A percentile compares a stretch with the other conserved stretches of the same genome.
Evolutionary conservation across 2,329 filamentous ascomycete genomes (phyloP).

Genomic region (Fusarium pininemorale): DNA sequence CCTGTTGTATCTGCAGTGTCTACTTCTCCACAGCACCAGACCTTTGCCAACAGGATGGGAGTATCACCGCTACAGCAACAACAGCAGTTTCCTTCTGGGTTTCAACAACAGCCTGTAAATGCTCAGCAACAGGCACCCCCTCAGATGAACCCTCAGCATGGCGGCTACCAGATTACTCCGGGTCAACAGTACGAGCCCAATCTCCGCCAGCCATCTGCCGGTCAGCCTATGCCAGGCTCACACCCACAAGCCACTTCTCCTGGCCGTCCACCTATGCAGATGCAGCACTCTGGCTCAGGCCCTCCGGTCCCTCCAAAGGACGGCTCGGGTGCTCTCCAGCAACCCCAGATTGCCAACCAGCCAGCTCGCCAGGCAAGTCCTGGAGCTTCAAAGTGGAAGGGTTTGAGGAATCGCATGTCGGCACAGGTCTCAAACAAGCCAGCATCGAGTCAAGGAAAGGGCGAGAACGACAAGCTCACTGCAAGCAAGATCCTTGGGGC

Average conservation of each 20-base stretch:
- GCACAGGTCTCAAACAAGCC: constrained; percentile 41
- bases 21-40: constrained; percentile 26
- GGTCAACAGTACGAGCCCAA: constrained; percentile 22
- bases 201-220: constrained; percentile 1
- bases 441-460: constrained; percentile 26
- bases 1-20: constrained; percentile 23
- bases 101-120: constrained; percentile 13
- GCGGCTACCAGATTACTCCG: constrained; percentile 18
- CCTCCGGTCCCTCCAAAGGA: constrained; percentile 29
- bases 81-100: constrained; percentile 13
- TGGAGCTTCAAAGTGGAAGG: constrained; percentile 47
- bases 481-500: constrained; percentile 45
- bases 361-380: constrained; percentile 31
- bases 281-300: constrained; percentile 6
- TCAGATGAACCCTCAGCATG: constrained; percentile 2
- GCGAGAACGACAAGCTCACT: constrained; percentile 36
- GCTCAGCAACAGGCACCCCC: not conserved
- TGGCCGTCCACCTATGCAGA: constrained; percentile 28
- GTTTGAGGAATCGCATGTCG: constrained; percentile 46
- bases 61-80: constrained; percentile 23
- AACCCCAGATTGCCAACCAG: constrained; percentile 11
- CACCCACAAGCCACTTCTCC: constrained; percentile 18
- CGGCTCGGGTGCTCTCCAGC: not conserved
- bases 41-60: constrained; percentile 16
- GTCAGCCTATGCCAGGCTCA: constrained; percentile 18